Percentiles rank a stretch among this genome's conserved stretches.
These are phyloP conservation scores for Lentinula detonsa DNA, from an alignment of 768 basidiomycete genomes.

Conservation along the genomic window DNA sequence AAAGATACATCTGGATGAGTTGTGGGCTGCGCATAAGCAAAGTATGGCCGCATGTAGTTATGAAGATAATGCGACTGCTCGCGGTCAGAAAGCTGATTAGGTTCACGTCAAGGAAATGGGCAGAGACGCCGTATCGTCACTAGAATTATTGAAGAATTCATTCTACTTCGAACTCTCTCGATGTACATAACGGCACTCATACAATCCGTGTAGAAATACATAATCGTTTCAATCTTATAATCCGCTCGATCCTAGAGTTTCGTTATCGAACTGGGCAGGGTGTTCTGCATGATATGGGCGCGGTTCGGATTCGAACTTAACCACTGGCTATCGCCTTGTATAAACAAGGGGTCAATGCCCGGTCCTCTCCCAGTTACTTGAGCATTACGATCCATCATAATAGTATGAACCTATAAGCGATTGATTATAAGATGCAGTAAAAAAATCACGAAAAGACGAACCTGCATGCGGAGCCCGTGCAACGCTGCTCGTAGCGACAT, in stretches of 20 bases:
- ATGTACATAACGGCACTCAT: neutral
- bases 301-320: neutral
- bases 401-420: constrained; percentile 46
- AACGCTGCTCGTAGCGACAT: constrained; percentile 61
- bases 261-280: neutral
- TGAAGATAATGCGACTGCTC: neutral
- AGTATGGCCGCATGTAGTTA: neutral
- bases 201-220: neutral
- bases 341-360: neutral
- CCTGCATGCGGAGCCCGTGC: constrained; percentile 78
- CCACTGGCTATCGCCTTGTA: constrained; percentile 1
- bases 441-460: constrained; percentile 22
- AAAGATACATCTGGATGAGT: neutral
- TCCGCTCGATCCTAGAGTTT: neutral
- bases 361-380: constrained; percentile 40
- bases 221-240: neutral
- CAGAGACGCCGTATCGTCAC: too few species aligned
- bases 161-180: neutral
- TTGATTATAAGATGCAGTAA: constrained; percentile 5
- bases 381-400: constrained; percentile 74
- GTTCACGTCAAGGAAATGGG: too few species aligned
- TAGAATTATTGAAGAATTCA: too few species aligned
- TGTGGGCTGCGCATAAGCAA: neutral
- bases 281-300: neutral
- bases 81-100: too few species aligned